Percentiles rank a stretch among this genome's conserved stretches.
phyloP scores from a whole-genome alignment of 2,329 filamentous ascomycete genomes.

The Trichophyton benhamiae region DNA sequence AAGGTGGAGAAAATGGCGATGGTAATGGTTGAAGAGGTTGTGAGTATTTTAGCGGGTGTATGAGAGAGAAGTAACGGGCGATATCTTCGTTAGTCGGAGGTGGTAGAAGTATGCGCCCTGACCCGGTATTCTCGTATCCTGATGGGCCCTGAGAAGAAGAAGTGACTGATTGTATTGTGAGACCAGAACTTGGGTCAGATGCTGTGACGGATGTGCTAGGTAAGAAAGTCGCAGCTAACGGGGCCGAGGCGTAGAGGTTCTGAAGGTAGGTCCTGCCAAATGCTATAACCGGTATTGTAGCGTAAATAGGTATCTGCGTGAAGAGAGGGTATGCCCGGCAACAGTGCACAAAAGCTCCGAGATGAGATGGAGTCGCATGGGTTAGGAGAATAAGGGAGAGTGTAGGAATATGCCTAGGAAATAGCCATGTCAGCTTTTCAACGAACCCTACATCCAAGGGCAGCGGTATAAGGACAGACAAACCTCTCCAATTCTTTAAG shows the following conservation, averaged over 20 bases:
- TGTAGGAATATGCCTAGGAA: slow-evolving; percentile 66
- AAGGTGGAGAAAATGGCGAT: slow-evolving; percentile 74
- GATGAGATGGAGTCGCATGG: slow-evolving; percentile 80
- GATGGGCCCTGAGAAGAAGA: slow-evolving; percentile 20
- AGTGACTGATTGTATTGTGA: slow-evolving; percentile 19
- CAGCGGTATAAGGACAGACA: slow-evolving; percentile 17
- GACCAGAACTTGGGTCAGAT: slow-evolving; percentile 21
- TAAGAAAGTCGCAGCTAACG: slow-evolving; percentile 75
- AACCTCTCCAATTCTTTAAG: slow-evolving; percentile 85
- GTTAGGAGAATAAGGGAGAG: slow-evolving; percentile 89
- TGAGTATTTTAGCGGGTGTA: slow-evolving; percentile 90
- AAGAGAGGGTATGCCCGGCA: slow-evolving; percentile 94
- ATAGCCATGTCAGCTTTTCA: not conserved
- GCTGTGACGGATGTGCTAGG: slow-evolving; percentile 52
- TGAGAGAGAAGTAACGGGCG: slow-evolving; percentile 75
- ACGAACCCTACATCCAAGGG: not conserved
- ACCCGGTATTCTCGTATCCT: slow-evolving; percentile 15
- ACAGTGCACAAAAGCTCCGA: slow-evolving; percentile 89
- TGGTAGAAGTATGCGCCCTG: slow-evolving; percentile 43
- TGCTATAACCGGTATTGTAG: slow-evolving; percentile 83
- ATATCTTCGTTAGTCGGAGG: slow-evolving; percentile 81
- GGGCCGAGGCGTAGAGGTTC: slow-evolving; percentile 82
- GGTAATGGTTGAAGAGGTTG: slow-evolving; percentile 84
- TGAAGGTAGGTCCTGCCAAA: slow-evolving; percentile 82
- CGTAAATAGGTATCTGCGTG: slow-evolving; percentile 83